Evolutionary conservation across 2,329 filamentous ascomycete species (phyloP), one percentile per base, ranked within the genome.

Genomic region (Penicillium sp.): DNA sequence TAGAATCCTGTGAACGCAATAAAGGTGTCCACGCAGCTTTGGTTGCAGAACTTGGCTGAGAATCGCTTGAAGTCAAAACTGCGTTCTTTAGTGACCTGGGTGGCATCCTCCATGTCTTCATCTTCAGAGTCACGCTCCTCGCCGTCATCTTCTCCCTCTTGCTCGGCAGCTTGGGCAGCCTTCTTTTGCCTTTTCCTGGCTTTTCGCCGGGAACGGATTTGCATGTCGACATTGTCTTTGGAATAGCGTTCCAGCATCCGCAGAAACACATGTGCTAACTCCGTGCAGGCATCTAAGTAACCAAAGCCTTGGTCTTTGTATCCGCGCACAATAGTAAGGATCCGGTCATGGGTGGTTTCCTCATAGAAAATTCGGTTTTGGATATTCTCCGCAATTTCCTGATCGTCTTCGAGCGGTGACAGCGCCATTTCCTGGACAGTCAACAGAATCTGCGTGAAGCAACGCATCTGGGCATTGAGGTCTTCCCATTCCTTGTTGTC

Each of bases 361-460:
- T 99, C 94, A 75, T 99, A 99, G 72, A 99, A 99, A n/a, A 99
- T 90, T 59, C 93, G 90, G 66, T 89, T 95, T 50, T 96, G 85
- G 13, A 96, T 97, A 65, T 99, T 99, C 71, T 99, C 93, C 0
- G 94, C 93, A 71, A 99, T 97, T 66, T 97, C 94, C 69, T 96
- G 89, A 63, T 99, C 90, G n/a, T 97, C 92, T 60, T 97, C 92
- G 31, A 90, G 83, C 1, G 84, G 82, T 1, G 90, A 94, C 45
- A 89, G 85, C 1, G 87, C 81, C 92, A 99, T 97, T 59, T 95
- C 90, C 67, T 96, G 92, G 2, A 97, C 89, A 0, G 92, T 96
- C 26, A 96, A 81, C 20, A 96, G 80, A 62, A 97, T 94, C 69
- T 97, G 92, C 0, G 92, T 97, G 69, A 97, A 96, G 70, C 92